These are phyloP conservation scores for Tolypocladium pustulatum DNA, from an alignment of 2,329 filamentous ascomycete genomes.

Conservation along the genomic window DNA sequence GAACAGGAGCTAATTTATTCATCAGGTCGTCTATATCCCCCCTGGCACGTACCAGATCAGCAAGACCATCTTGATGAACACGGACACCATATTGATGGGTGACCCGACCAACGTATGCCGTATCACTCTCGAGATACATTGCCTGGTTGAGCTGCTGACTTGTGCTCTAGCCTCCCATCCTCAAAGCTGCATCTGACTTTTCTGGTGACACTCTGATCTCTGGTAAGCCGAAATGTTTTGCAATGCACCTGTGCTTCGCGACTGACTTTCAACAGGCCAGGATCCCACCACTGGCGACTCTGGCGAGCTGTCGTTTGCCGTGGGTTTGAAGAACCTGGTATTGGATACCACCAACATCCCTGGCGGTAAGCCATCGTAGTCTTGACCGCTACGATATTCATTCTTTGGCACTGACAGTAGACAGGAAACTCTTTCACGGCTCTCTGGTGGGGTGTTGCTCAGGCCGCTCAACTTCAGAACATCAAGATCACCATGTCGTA, in stretches of 20 bases:
- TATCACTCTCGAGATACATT: background rate
- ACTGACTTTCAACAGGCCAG: conserved; percentile 8
- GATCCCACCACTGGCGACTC: conserved; percentile 20
- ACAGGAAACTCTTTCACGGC: conserved; percentile 23
- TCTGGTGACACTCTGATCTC: conserved; percentile 20
- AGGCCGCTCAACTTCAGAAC: conserved; percentile 30
- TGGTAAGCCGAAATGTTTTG: conserved; percentile 10
- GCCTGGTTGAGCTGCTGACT: background rate
- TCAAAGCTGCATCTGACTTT: conserved; percentile 28
- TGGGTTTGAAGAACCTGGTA: conserved; percentile 31
- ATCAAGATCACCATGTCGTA: conserved; percentile 29
- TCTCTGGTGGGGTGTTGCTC: conserved; percentile 33
- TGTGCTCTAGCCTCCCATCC: conserved; percentile 22
- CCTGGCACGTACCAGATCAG: conserved; percentile 29
- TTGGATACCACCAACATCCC: conserved; percentile 29
- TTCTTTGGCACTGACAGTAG: background rate
- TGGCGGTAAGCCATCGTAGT: conserved; percentile 10
- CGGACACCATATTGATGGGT: conserved; percentile 35
- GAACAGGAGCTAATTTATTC: background rate
- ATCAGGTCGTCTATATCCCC: conserved; percentile 28
- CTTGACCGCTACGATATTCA: background rate
- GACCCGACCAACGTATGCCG: conserved; percentile 24
- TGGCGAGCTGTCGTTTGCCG: conserved; percentile 31
- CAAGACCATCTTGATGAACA: conserved; percentile 28
- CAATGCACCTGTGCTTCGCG: background rate